phyloP scores from a whole-genome alignment of 805 yeast genomes.

The Naumovozyma baii region DNA sequence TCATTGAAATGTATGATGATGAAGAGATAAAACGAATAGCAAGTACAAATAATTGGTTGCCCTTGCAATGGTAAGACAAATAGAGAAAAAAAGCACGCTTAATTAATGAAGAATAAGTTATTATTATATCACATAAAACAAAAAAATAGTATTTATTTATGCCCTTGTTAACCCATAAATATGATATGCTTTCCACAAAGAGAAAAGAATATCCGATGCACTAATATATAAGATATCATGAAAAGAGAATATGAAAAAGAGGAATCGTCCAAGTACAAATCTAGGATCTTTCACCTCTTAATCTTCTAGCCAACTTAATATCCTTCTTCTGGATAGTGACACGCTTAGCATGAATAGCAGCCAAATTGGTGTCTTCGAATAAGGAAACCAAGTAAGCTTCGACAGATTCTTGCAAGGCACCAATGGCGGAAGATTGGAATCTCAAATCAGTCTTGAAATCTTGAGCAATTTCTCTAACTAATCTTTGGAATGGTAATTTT shows the following conservation, averaged over 20 bases:
- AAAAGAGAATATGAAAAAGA: no score
- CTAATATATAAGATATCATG: neutral
- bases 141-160: no score
- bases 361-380: constrained; percentile 95
- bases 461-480: constrained; percentile 91
- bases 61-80: constrained; percentile 50
- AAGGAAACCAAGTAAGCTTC: constrained; percentile 95
- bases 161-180: neutral
- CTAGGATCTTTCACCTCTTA: constrained; percentile 91
- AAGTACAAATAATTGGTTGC: constrained; percentile 45
- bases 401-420: constrained; percentile 97
- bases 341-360: constrained; percentile 98
- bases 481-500: constrained; percentile 95
- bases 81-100: neutral
- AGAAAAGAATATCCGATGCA: neutral
- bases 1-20: constrained; percentile 81
- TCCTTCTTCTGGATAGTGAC: constrained; percentile 98
- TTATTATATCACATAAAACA: neutral
- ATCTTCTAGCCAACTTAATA: constrained; percentile 94
- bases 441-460: constrained; percentile 88
- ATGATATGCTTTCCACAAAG: neutral
- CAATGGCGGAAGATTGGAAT: constrained; percentile 95
- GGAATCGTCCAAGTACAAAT: neutral
- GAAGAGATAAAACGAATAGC: constrained; percentile 50
- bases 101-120: neutral